Conservation (phyloP, 2,329 filamentous ascomycete species). For the Botrytis pseudocinerea region DNA sequence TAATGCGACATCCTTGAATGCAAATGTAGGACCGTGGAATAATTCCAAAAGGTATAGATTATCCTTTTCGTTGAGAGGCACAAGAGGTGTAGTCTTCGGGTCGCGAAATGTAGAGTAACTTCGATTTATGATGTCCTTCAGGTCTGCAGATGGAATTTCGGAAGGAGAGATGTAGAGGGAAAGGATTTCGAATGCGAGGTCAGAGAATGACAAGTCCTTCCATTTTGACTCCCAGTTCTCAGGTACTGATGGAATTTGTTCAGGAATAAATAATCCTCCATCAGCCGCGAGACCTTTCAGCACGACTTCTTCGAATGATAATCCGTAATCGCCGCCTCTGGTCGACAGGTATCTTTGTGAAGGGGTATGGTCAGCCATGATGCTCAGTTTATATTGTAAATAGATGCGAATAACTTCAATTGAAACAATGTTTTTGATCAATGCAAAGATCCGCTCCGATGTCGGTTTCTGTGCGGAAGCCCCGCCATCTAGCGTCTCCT, state of each 20-base stretch:
- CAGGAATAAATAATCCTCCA: conserved; percentile 85
- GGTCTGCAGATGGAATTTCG: conserved; percentile 78
- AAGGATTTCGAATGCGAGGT: conserved; percentile 82
- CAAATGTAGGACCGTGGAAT: conserved; percentile 93
- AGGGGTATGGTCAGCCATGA: conserved; percentile 43
- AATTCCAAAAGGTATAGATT: conserved; percentile 87
- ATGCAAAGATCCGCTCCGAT: conserved; percentile 5
- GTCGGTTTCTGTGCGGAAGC: background rate
- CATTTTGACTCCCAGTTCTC: conserved; percentile 67
- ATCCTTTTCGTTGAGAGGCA: conserved; percentile 68
- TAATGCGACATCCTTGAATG: conserved; percentile 93
- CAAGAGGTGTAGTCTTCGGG: conserved; percentile 74
- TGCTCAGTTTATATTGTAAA: background rate
- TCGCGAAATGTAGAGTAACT: conserved; percentile 90
- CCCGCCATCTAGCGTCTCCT: conserved; percentile 8
- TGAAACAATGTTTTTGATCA: background rate
- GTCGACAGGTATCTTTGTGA: conserved; percentile 65
- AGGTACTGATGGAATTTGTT: conserved; percentile 70
- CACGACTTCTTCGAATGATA: conserved; percentile 89
- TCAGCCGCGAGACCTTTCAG: conserved; percentile 85
- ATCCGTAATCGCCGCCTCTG: conserved; percentile 61
- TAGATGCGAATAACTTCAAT: conserved; percentile 13
- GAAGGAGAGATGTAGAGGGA: conserved; percentile 80
- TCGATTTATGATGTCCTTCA: conserved; percentile 78
- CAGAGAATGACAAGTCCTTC: conserved; percentile 75